Evolutionary conservation across 164 flowering plant species (phyloP).

Genomic region (Vitis amurensis): DNA sequence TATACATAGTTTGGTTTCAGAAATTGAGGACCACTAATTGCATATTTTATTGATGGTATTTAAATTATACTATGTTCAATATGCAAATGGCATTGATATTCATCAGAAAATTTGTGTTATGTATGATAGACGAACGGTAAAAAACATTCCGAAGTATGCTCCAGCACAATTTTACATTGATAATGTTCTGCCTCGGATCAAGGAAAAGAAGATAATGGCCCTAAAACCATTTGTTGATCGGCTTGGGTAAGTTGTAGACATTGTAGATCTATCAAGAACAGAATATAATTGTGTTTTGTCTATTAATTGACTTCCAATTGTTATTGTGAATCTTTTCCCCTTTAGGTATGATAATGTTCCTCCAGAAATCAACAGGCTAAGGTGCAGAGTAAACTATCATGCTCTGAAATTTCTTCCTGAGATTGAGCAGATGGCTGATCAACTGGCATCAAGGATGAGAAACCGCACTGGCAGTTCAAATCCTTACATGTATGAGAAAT

Average conservation of each 20-base stretch:
- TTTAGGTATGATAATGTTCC: conserved; percentile 97
- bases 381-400: conserved; percentile 97
- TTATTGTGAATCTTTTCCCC: conserved; percentile 7
- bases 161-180: conserved; percentile 96
- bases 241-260: conserved; percentile 68
- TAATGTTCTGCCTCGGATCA: conserved; percentile 92
- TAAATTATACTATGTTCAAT: too few species aligned
- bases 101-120: conserved; percentile 2
- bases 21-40: too few species aligned
- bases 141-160: conserved; percentile 98
- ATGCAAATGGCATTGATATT: background rate
- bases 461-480: conserved; percentile 81
- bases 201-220: conserved; percentile 99
- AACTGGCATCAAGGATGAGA: conserved; percentile 82
- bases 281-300: background rate
- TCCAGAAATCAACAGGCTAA: conserved; percentile 82
- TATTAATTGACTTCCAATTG: background rate
- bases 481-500: conserved; percentile 75
- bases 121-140: conserved; percentile 77
- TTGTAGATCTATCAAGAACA: background rate
- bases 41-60: too few species aligned
- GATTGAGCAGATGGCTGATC: conserved; percentile 92
- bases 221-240: conserved; percentile 98
- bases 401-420: conserved; percentile 92
- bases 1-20: too few species aligned